Evolutionary conservation across 768 basidiomycete genomes (phyloP), one percentile per base, ranked within the genome.

Genomic region (Serendipita indica): DNA sequence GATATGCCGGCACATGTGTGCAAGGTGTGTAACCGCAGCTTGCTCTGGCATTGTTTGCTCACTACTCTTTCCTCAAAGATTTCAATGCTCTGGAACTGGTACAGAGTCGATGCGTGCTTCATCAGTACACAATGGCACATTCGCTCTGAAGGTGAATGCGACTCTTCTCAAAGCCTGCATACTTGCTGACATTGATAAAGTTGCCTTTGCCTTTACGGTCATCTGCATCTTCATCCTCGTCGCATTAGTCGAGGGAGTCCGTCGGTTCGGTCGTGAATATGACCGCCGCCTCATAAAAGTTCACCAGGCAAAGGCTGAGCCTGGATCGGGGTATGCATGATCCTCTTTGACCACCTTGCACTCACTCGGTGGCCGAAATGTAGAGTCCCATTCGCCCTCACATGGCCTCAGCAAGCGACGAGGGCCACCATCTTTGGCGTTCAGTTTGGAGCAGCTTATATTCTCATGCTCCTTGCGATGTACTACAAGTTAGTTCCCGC

Each of bases 41-140:
- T 37, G 35, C 35, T 37, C 10, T n/a, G 35, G 10, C 35, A 37
- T 37, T 37, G 10, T n/a, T 37, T 37, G 35, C 10, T 37, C 35
- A 10, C 10, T 10, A 37, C n/a, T 10, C n/a, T 37, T 12, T 46
- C 7, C 27, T 60, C 30, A 12, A 25, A 60, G 46, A 60, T 68
- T 39, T 66, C 66, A 35, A 69, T 69, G 68, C 63, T 69, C 30
- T 68, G 67, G 66, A 69, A 69, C 61, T 69, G 67, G 67, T 61
- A 66, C 58, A 66, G 66, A 3, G 61, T 69, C 63, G 67, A 67
- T 60, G 32, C 67, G 6, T 69, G 68, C 61, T 69, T 69, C 63
- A 63, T 69, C 59, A 62, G 66, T 14, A 20, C 37, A n/a, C 37
- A 65, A 16, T 69, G 67, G 67, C 67, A 68, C 46, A 57, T 64